Conservation (phyloP, 768 basidiomycete species). For the Podaxis sp. region DNA sequence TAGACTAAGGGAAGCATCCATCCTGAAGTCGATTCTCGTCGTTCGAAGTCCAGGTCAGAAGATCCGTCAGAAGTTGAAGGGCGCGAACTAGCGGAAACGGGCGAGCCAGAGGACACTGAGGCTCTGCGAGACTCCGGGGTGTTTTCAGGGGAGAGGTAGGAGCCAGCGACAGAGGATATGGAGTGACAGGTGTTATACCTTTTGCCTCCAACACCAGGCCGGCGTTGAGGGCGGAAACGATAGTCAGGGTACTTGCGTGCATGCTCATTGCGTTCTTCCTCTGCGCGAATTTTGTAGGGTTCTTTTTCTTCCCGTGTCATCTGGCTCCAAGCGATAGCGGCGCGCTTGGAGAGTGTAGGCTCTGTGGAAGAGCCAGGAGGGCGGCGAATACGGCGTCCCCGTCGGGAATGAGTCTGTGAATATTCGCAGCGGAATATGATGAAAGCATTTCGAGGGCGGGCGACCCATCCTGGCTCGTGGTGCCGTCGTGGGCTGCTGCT, state of each 20-base stretch:
- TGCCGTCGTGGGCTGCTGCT: conserved; percentile 33
- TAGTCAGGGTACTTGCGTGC: conserved; percentile 60
- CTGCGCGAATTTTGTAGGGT: conserved; percentile 53
- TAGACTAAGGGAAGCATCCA: neutral
- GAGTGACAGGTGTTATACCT: neutral
- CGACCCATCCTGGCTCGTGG: conserved; percentile 57
- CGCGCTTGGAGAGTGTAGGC: conserved; percentile 73
- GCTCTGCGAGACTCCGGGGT: neutral
- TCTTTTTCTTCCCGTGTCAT: conserved; percentile 48
- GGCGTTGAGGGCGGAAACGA: conserved; percentile 49
- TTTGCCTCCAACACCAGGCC: neutral
- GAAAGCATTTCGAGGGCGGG: conserved; percentile 69
- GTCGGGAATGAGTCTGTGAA: conserved; percentile 43
- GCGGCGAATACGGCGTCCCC: conserved; percentile 34
- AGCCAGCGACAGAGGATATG: neutral
- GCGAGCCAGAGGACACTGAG: neutral
- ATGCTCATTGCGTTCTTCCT: conserved; percentile 56
- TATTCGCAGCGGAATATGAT: conserved; percentile 75
- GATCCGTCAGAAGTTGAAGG: neutral
- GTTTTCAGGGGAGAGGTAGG: neutral
- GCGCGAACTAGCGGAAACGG: neutral
- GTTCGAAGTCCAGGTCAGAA: neutral
- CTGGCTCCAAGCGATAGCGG: conserved; percentile 72
- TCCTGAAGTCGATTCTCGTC: neutral
- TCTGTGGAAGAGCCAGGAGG: conserved; percentile 37